Base-by-base conservation (phyloP, 805 yeast genomes). In the Pichia rugopelliculosa region DNA sequence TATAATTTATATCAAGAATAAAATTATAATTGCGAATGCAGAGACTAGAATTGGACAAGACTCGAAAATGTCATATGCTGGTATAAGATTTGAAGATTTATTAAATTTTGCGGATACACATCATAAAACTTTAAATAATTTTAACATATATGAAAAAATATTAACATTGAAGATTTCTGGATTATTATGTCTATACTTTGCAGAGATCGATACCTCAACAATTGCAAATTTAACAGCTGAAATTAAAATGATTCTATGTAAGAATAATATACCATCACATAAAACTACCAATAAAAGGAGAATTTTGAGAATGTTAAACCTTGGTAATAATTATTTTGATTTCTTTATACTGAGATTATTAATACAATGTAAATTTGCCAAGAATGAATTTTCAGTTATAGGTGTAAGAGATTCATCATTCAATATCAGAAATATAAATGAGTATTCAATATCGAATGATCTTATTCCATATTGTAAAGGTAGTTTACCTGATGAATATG, bases 11-110 rank as follows among this genome's bases (percentile, higher is more conserved):
- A 20, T 23, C 4, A 47, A 47, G 12, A 38, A 38, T 12, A 44
- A 45, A 26, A 15, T 44, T 2, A 33, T 49, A 9, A 49, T 52
- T n/a, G 49, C 50, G 2, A 49, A 52, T 38, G 11, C 44, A 1
- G 55, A 52, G 20, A 49, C 53, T 15, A 36, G 53, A 15, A 38
- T 47, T 10, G 44, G 42, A 2, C 51, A 48, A 38, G 36, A 53
- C 41, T 15, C n/a, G 1, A 36, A 36, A 26, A 53, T 50, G 48
- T 50, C 48, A 11, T 54, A 51, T 37, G 48, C 50, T 9, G 57
- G 57, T 13, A 54, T 54, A n/a, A 24, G 57, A 27, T 54, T 54
- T 47, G 57, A 54, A 40, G 55, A 54, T 45, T 37, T 54, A 20
- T 24, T 54, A 6, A 51, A 43, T 5, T 24, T 39, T 23, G 57